phyloP scores from a whole-genome alignment of 768 basidiomycete genomes.

The Hericium rajendrae region DNA sequence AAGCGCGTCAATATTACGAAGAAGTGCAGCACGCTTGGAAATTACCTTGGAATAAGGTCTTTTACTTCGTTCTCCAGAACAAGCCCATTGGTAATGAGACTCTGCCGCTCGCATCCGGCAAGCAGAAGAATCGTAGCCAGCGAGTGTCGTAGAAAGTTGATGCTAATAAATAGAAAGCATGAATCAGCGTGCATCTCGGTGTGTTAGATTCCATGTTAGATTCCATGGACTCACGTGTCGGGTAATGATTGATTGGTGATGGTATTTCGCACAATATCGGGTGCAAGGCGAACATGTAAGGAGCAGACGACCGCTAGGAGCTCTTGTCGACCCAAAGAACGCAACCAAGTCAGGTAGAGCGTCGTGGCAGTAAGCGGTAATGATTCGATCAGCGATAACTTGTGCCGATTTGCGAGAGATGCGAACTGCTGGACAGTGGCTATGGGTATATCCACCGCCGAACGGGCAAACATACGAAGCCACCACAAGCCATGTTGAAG shows the following conservation, averaged over 20 bases:
- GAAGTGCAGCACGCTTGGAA: neutral
- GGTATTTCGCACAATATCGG: constrained; percentile 31
- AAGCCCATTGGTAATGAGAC: constrained; percentile 36
- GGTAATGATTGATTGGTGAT: constrained; percentile 15
- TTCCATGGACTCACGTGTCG: constrained; percentile 4
- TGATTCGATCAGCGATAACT: constrained; percentile 34
- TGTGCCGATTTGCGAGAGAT: constrained; percentile 27
- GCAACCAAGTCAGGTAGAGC: constrained; percentile 51
- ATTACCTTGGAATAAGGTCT: constrained; percentile 47
- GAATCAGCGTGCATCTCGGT: neutral
- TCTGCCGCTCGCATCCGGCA: constrained; percentile 54
- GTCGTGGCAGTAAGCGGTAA: constrained; percentile 44
- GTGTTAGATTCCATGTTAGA: neutral
- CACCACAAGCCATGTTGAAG: constrained; percentile 43
- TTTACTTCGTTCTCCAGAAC: constrained; percentile 38
- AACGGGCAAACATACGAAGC: constrained; percentile 51
- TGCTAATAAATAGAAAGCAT: constrained; percentile 17
- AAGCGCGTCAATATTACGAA: neutral
- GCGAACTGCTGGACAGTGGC: constrained; percentile 40
- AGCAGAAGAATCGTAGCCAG: constrained; percentile 51
- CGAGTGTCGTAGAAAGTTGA: constrained; percentile 50
- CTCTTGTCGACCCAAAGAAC: constrained; percentile 47
- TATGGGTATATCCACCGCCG: constrained; percentile 55
- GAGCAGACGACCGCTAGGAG: constrained; percentile 41
- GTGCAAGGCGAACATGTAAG: constrained; percentile 36